Evolutionary conservation across 2,329 filamentous ascomycete genomes (phyloP), one percentile per base, ranked within the genome.

Genomic region (Claviceps digitariae): DNA sequence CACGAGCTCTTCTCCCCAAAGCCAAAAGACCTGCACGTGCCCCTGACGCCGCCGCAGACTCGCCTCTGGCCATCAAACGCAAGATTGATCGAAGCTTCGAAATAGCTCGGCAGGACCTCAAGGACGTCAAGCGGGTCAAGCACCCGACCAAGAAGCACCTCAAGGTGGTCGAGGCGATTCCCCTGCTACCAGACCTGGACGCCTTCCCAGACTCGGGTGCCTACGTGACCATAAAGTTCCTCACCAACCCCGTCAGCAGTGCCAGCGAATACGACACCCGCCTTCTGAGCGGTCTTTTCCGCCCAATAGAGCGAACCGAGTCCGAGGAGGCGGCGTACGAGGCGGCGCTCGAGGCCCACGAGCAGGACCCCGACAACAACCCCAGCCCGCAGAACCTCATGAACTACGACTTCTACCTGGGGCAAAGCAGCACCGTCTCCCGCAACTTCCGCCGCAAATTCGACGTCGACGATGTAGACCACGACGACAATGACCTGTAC

Each of bases 141-240:
- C 81, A 83, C 61, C 82, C 78, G 4, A 74, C 73, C 48, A 83
- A 81, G 67, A 75, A 71, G 59, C 64, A 78, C 57, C 66, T 84
- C 55, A 77, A 76, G 60, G 69, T 83, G 3, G 73, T 83, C 17
- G 78, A 82, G 45, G 76, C 78, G 20, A 77, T 75, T 56, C 81
- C 82, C 29, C 67, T 86, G 41, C 66, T 86, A 20, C 83, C 83
- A 6, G 83, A 86, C 61, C 73, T 83, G 44, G 78, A 83, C 55
- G 78, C 81, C n/a, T 84, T 84, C 69, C 81, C 82, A 48, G 83
- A 86, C 65, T 79, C 78, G 2, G 82, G 83, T 52, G 81, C 82
- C 56, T 86, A 86, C 62, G 78, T 84, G 57, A 81, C 82, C 15
- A 74, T 86, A 69, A 86, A 86, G 66, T 85, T 86, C 66, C 75